Evolutionary conservation across 129 eudicot genomes (phyloP), one percentile per base, ranked within the genome.

Genomic region (Apium graveolens): DNA sequence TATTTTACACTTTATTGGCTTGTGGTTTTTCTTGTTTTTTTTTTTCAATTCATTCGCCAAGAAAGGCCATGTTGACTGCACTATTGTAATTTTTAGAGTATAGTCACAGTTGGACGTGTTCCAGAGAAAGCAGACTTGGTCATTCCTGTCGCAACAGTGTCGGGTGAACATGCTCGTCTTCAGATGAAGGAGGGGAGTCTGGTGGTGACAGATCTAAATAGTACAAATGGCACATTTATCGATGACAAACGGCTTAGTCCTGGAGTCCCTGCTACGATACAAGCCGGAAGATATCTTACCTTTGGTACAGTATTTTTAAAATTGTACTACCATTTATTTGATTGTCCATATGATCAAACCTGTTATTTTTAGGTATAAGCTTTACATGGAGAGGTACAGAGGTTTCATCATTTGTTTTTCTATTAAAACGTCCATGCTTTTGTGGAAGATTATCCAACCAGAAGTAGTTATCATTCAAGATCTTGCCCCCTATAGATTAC

Each of bases 141-240:
- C 3, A 90, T 96, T 75, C 91, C 99, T 13, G 99, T 96, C 45
- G 97, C 99, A 60, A 96, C 99, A 95, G 98, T 95, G 57, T 95
- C 99, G 14, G 96, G 83, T 21, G 26, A 84, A 46, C 99, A 95
- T 43, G 99, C 99, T 35, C 89, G 93, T 38, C 82, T 96, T 73
- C 82, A 81, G 76, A 90, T 86, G 85, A 89, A 87, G 75, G 93
- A 79, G 37, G 93, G 92, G 48, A 87, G 70, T 74, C 97, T 96
- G 18, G 76, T 88, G 81, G 80, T 96, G 48, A 92, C 89, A 35
- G 99, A 96, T 87, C 84, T 96, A 82, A 84, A 84, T 82, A 96
- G 99, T 89, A 96, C 99, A 43, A 96, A 96, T 63, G 97, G 99
- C 5, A 96, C 99, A 7, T 96, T 90, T 83, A 85, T 96, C 35